Evolutionary conservation across 2,329 filamentous ascomycete genomes (phyloP), one percentile per base, ranked within the genome.

Genomic region (Beauveria asiatica): DNA sequence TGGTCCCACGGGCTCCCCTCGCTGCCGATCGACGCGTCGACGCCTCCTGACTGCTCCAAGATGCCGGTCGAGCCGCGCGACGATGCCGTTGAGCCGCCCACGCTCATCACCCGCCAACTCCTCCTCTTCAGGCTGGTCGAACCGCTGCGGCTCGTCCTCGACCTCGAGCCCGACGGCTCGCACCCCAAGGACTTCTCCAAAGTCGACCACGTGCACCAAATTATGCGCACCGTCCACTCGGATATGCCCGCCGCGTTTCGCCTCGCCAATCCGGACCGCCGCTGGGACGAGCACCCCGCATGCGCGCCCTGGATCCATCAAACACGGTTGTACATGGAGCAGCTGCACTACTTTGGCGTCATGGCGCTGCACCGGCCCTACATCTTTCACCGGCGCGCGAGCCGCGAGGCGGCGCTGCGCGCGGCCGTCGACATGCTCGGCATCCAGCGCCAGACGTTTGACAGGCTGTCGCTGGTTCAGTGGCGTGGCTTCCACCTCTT

Each of bases 351-450:
- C 0, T 84, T 86, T 66, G 78, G 80, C 61, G 70, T 82, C 53
- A 82, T 86, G 73, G 82, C 81, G 5, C 73, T 87, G 44, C 84
- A 87, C 62, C 76, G 83, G 25, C 82, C 83, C 0, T 86, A 85
- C 66, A 79, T 86, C 21, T 86, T 86, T 64, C 83, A 82, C 17
- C 78, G 81, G 13, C 69, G 75, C 6, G 71, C 74, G 41, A 84
- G 80, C 65, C 74, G 83, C n/a, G 73, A 74, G 4, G 80, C 82
- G 63, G 83, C 83, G 2, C 74, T 86, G 5, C 75, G 76, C 64
- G 82, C 83, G 5, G 82, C 80, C 53, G 65, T 86, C 3, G 74
- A 75, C 2, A 82, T 84, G 72, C 74, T 87, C 2, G 76, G 80
- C 25, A 73, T 80, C 17, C 83, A 86, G 67, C 74, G 77, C 62